A percentile compares a stretch with the other conserved stretches of the same genome.
Evolutionary conservation across 2,329 filamentous ascomycete genomes (phyloP).

Genomic region (Xenosphaeropsis pyriputrescens): DNA sequence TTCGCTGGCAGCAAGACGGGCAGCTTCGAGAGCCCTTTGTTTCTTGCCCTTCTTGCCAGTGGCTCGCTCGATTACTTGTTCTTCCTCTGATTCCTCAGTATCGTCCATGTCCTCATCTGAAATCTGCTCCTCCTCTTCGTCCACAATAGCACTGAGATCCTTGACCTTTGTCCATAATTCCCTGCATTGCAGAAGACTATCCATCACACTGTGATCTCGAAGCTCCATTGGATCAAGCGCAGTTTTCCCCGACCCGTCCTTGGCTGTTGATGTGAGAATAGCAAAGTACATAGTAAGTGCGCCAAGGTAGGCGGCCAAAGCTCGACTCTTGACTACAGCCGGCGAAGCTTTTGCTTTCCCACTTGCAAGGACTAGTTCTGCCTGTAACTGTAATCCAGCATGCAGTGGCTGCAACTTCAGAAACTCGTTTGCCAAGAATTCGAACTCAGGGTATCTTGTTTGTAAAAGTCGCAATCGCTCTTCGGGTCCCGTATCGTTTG

Average conservation of each 20-base stretch:
- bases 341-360: slow-evolving; percentile 15
- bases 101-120: slow-evolving; percentile 5
- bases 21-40: slow-evolving; percentile 21
- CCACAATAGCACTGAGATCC: slow-evolving; percentile 31
- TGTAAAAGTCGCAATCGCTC: slow-evolving; percentile 66
- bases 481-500: slow-evolving; percentile 60
- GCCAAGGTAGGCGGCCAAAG: slow-evolving; percentile 74
- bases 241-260: slow-evolving; percentile 34
- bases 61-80: neutral
- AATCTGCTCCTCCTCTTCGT: slow-evolving; percentile 20
- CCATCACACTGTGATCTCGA: slow-evolving; percentile 85
- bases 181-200: slow-evolving; percentile 63
- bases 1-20: slow-evolving; percentile 19
- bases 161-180: slow-evolving; percentile 68
- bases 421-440: slow-evolving; percentile 64
- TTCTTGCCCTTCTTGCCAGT: slow-evolving; percentile 22
- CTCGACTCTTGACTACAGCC: slow-evolving; percentile 60
- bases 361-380: slow-evolving; percentile 23
- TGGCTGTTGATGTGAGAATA: slow-evolving; percentile 68
- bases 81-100: slow-evolving; percentile 8
- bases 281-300: slow-evolving; percentile 89
- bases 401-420: slow-evolving; percentile 37
- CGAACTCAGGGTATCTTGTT: slow-evolving; percentile 82
- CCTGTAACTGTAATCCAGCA: slow-evolving; percentile 38
- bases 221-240: slow-evolving; percentile 65